Conservation (phyloP, 2,329 filamentous ascomycete genomes). For the Fusarium pseudonygamai region DNA sequence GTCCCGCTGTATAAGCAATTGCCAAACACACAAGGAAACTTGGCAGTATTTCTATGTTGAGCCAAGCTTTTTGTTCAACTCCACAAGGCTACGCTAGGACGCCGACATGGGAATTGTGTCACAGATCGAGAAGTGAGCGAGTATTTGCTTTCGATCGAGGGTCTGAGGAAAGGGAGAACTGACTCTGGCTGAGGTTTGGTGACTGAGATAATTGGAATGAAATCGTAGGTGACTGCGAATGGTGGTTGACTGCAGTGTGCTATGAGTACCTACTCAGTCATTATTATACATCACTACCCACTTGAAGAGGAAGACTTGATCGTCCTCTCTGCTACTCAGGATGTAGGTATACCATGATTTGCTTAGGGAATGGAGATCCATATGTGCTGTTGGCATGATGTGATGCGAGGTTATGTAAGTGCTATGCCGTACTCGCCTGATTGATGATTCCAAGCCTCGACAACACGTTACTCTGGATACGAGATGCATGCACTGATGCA, state of each 20-base stretch:
- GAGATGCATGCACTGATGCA: slow-evolving; percentile 4
- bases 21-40: not conserved
- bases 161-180: not conserved
- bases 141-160: not conserved
- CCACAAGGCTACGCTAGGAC: not conserved
- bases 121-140: not conserved
- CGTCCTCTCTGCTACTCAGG: not conserved
- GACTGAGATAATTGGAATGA: not conserved
- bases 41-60: not conserved
- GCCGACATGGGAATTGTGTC: not conserved
- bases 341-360: not conserved
- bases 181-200: not conserved
- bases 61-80: slow-evolving; percentile 14
- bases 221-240: not conserved
- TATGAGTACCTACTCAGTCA: not conserved
- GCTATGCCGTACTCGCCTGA: not conserved
- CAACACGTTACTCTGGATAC: slow-evolving; percentile 18
- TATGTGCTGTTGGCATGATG: not conserved
- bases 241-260: not conserved
- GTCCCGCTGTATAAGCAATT: not conserved
- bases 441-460: not conserved
- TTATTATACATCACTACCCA: not conserved
- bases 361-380: not conserved
- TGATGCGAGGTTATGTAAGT: slow-evolving; percentile 6
- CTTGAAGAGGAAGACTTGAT: not conserved